phyloP scores from a whole-genome alignment of 352 stramenopile genomes.

The Pythium phragmitis region DNA sequence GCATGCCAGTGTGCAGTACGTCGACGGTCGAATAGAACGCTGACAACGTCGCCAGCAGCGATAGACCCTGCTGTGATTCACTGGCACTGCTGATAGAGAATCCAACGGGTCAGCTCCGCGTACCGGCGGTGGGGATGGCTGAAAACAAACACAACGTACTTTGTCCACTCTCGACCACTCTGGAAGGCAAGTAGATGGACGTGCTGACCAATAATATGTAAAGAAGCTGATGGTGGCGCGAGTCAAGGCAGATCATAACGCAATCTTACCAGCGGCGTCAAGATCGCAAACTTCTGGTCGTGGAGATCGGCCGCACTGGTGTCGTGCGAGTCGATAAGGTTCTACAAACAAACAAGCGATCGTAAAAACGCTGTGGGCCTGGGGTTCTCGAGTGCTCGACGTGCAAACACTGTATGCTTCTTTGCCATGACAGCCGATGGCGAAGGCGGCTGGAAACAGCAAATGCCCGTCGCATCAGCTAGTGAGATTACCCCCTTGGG shows the following conservation, averaged over 20 bases:
- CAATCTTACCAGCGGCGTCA: constrained; percentile 58
- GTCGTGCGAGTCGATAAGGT: constrained; percentile 55
- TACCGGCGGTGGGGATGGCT: too few relatives aligned
- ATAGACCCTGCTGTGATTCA: constrained; percentile 76
- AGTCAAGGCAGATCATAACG: neutral
- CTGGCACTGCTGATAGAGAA: constrained; percentile 36
- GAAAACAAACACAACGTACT: constrained; percentile 25
- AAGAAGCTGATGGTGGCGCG: neutral
- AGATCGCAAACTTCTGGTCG: constrained; percentile 76
- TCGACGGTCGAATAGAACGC: constrained; percentile 77
- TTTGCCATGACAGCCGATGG: constrained; percentile 31
- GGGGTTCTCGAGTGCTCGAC: constrained; percentile 2
- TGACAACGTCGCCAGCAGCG: constrained; percentile 68
- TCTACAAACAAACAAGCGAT: constrained; percentile 29
- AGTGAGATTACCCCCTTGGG: constrained; percentile 75
- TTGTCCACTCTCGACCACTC: constrained; percentile 65
- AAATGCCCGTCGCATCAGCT: constrained; percentile 72
- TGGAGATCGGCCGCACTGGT: constrained; percentile 39
- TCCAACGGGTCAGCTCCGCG: too few relatives aligned
- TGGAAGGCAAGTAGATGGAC: constrained; percentile 76
- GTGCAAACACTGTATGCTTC: constrained; percentile 64
- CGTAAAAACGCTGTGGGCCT: neutral
- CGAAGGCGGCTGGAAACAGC: constrained; percentile 57
- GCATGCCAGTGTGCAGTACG: constrained; percentile 64
- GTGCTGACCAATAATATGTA: constrained; percentile 34